phyloP scores from a whole-genome alignment of 176 grass and related monocot species.

The Musa schizocarpa region DNA sequence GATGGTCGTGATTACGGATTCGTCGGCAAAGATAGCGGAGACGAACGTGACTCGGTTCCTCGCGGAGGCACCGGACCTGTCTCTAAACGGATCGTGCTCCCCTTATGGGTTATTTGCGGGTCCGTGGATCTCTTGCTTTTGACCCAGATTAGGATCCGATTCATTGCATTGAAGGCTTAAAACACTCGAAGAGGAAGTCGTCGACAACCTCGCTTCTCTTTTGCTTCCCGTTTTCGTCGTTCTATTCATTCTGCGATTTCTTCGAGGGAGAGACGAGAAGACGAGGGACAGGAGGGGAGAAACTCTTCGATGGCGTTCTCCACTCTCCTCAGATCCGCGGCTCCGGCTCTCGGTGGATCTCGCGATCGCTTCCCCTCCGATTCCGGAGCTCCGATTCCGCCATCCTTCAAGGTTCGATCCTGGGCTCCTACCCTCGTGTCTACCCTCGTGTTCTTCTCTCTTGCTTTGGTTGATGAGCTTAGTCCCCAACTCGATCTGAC shows the following conservation, averaged over 20 bases:
- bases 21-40: neutral
- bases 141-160: neutral
- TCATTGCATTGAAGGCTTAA: neutral
- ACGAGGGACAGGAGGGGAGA: neutral
- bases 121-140: neutral
- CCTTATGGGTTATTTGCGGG: neutral
- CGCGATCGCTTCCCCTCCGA: conserved; percentile 15
- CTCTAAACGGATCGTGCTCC: neutral
- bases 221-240: neutral
- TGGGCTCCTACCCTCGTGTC: neutral
- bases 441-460: neutral
- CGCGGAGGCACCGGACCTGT: neutral
- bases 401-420: conserved; percentile 36
- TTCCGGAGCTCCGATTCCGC: neutral
- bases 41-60: neutral
- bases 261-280: neutral
- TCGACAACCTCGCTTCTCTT: neutral
- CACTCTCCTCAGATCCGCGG: conserved; percentile 32
- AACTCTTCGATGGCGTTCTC: conserved; percentile 32
- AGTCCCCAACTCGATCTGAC: neutral
- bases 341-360: conserved; percentile 35
- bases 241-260: neutral
- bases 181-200: neutral
- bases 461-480: neutral
- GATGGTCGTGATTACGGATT: too few species aligned